Conservation (phyloP, 169 alveolate species). For the Plasmodium gaboni region DNA sequence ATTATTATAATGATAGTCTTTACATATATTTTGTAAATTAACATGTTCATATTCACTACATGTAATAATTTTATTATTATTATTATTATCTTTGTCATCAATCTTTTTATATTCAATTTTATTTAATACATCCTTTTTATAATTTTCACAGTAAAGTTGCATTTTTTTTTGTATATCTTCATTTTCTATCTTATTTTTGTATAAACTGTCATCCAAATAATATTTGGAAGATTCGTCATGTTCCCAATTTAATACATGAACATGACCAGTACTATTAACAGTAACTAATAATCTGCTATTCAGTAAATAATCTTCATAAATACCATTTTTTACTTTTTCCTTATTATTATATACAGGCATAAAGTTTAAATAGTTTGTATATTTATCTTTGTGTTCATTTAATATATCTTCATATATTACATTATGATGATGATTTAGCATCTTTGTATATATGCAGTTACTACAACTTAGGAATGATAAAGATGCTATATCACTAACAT, state of each 20-base stretch:
- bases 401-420: constrained; percentile 47
- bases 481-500: constrained; percentile 15
- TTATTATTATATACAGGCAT: constrained; percentile 37
- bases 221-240: constrained; percentile 23
- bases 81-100: constrained; percentile 36
- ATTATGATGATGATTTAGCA: constrained; percentile 66
- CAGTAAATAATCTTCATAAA: constrained; percentile 30
- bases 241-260: constrained; percentile 49
- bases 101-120: constrained; percentile 35
- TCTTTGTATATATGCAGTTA: constrained; percentile 52
- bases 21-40: constrained; percentile 32
- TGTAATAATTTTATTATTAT: constrained; percentile 5
- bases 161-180: constrained; percentile 21
- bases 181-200: constrained; percentile 1
- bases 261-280: constrained; percentile 58
- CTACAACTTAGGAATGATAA: constrained; percentile 38
- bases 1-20: constrained; percentile 56
- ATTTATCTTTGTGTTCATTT: constrained; percentile 28
- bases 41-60: constrained; percentile 35
- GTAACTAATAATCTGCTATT: constrained; percentile 61
- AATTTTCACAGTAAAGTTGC: constrained; percentile 28
- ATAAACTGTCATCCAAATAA: constrained; percentile 8
- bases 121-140: constrained; percentile 28
- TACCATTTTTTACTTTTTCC: constrained; percentile 42
- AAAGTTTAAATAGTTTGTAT: constrained; percentile 29